Evolutionary conservation across 2,329 filamentous ascomycete species (phyloP), one percentile per base, ranked within the genome.

Genomic region (Fusarium acutatum): DNA sequence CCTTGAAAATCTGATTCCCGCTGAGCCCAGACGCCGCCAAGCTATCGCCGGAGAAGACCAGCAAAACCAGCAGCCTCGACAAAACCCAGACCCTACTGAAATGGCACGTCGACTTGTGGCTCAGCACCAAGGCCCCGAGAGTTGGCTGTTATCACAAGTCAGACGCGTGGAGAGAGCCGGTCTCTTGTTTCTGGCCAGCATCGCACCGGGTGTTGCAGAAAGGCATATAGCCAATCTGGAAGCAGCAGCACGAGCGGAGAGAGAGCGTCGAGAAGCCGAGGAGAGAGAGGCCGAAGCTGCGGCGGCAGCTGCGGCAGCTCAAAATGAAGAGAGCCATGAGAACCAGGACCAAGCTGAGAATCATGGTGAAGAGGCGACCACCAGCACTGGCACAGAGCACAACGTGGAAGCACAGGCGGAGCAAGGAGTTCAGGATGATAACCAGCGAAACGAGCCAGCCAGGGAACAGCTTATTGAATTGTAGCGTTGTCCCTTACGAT

Each of bases 161-260:
- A 84, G 89, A 64, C 83, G 88, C 17, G 76, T 89, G 12, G 90
- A 92, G 80, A 86, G 90, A 70, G 88, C 89, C 24, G 84, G 88
- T 0, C 84, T 92, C 22, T 82, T 92, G 30, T 92, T 92, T 75
- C 82, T 92, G 28, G 90, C 90, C 26, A 92, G 90, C 77, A 86
- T 92, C 68, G 89, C 90, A 4, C 90, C 90, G 2, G 90, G 90
- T 15, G 86, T 92, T 30, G 90, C 90, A 2, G 90, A 92, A 80
- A 83, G 89, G 54, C 90, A 92, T 69, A 91, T 92, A 68, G 88
- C 87, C 30, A 85, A 88, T 49, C 79, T 90, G 6, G 88, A 90
- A 74, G 87, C 86, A 8, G 85, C 88, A 62, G 86, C 84, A 43
- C 82, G 85, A 56, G 83, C 80, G 5, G 86, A 86, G 72, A 78